A percentile compares a stretch with the other conserved stretches of the same genome.
phyloP scores from a whole-genome alignment of 169 alveolate genomes.

The Cryptosporidium ryanae region DNA sequence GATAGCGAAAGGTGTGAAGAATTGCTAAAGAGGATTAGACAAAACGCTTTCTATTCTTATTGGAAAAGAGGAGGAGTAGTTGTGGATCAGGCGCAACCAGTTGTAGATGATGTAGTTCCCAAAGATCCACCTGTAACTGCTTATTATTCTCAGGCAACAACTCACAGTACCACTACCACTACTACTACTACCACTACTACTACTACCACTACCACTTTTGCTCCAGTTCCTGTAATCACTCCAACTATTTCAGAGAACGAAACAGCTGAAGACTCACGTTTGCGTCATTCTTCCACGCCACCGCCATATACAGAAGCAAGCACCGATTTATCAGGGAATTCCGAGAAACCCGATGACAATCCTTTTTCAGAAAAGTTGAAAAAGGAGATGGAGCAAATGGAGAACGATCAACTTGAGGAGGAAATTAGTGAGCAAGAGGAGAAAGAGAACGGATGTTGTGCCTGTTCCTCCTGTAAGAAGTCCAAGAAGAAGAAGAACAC shows the following conservation, averaged over 20 bases:
- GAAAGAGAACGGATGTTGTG: not conserved
- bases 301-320: not conserved
- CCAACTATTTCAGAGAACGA: too few species aligned
- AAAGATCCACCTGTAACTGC: slow-evolving; percentile 24
- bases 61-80: slow-evolving; percentile 77
- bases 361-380: not conserved
- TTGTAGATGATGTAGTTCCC: slow-evolving; percentile 77
- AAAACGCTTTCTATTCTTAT: slow-evolving; percentile 70
- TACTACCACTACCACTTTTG: too few species aligned
- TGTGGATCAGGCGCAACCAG: slow-evolving; percentile 76
- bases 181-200: too few species aligned
- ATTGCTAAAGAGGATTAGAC: slow-evolving; percentile 74
- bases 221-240: too few species aligned
- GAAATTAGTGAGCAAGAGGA: not conserved
- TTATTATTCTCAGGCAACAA: too few species aligned
- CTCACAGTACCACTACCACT: too few species aligned
- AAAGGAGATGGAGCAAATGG: not conserved
- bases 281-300: not conserved
- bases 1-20: slow-evolving; percentile 55
- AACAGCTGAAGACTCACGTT: not conserved
- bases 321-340: slow-evolving; percentile 26
- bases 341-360: not conserved
- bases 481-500: not conserved
- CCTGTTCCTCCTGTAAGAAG: not conserved
- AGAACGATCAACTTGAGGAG: not conserved